phyloP scores from a whole-genome alignment of 192 early-diverging fungal genomes.

The Chytriomyces sp. region DNA sequence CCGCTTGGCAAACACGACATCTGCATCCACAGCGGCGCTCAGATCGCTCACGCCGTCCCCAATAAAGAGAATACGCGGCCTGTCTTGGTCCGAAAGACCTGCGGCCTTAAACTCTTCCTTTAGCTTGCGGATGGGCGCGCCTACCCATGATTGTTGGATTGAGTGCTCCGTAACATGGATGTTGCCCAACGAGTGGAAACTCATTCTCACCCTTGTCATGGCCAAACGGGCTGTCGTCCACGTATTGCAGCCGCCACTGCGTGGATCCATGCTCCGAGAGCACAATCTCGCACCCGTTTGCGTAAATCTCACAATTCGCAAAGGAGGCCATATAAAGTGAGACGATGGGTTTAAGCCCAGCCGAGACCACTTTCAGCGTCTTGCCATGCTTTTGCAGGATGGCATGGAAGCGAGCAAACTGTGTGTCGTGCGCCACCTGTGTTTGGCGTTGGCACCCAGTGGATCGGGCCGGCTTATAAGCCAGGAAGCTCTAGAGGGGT shows the following conservation, averaged over 20 bases:
- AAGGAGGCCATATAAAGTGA: constrained; percentile 52
- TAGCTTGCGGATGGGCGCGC: constrained; percentile 29
- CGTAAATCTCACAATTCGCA: constrained; percentile 53
- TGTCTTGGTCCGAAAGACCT: not conserved
- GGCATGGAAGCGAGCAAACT: constrained; percentile 59
- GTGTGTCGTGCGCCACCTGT: constrained; percentile 64
- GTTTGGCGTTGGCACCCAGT: not conserved
- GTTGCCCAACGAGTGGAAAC: too few species aligned
- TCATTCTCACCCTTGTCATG: too few species aligned
- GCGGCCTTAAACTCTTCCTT: constrained; percentile 5
- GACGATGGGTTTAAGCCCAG: constrained; percentile 57
- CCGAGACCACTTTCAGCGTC: constrained; percentile 64
- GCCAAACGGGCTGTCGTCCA: constrained; percentile 54
- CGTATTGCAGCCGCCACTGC: constrained; percentile 64
- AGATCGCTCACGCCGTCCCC: constrained; percentile 82
- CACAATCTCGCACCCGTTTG: constrained; percentile 56
- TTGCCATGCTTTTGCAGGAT: constrained; percentile 51
- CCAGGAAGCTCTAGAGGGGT: not conserved
- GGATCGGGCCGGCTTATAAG: not conserved
- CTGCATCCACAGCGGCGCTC: constrained; percentile 73
- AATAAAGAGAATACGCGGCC: constrained; percentile 66
- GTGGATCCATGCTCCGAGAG: constrained; percentile 30
- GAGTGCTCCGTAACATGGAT: too few species aligned
- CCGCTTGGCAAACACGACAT: constrained; percentile 72
- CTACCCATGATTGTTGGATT: too few species aligned